phyloP scores from a whole-genome alignment of 495 filamentous ascomycete genomes.

The Extremus antarcticus region DNA sequence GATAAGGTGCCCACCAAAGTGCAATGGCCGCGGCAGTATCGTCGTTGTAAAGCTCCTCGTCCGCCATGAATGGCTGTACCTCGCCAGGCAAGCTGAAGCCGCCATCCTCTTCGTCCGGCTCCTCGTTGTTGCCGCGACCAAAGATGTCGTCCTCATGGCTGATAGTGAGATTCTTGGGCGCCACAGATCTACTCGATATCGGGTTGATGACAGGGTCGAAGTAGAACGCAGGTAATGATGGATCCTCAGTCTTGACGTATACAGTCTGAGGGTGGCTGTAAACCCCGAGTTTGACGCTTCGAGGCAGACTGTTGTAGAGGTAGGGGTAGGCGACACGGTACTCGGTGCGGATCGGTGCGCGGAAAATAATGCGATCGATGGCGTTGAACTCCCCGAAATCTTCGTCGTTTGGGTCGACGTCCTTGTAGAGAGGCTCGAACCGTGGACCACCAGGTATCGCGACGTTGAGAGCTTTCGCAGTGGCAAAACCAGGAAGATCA shows the following conservation, averaged over 20 bases:
- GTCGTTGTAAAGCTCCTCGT: conserved; percentile 78
- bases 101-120: conserved; percentile 50
- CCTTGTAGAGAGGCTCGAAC: conserved; percentile 97
- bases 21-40: conserved; percentile 90
- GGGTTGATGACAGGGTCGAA: conserved; percentile 97
- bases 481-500: conserved; percentile 87
- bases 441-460: conserved; percentile 93
- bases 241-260: conserved; percentile 80
- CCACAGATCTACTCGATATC: conserved; percentile 89
- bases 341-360: conserved; percentile 88
- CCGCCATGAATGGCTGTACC: conserved; percentile 77
- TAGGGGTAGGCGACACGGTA: conserved; percentile 90
- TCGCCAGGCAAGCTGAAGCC: conserved; percentile 67
- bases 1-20: conserved; percentile 97
- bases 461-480: conserved; percentile 94
- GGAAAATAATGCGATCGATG: conserved; percentile 98
- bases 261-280: conserved; percentile 90
- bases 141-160: conserved; percentile 96
- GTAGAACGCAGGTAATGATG: conserved; percentile 87
- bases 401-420: conserved; percentile 97
- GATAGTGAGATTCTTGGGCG: conserved; percentile 84
- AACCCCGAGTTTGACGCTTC: conserved; percentile 88
- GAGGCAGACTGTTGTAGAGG: conserved; percentile 90
- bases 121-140: conserved; percentile 71
- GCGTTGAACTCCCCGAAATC: conserved; percentile 99